Conservation (phyloP, 805 yeast genomes). For the Candida mattraensis region DNA sequence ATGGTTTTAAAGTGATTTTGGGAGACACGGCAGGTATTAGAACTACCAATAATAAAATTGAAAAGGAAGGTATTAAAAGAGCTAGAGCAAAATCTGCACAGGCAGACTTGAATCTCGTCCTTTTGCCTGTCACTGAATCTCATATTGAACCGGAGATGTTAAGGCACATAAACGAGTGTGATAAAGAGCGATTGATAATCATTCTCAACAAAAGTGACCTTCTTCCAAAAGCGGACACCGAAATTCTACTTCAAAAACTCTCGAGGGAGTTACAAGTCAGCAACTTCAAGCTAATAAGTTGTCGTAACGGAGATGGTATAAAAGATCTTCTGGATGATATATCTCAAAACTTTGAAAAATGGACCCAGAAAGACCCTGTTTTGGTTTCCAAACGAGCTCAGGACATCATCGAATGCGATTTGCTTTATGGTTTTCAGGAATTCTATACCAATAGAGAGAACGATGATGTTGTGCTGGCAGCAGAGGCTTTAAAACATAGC, state of each 20-base stretch:
- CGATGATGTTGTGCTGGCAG: conserved; percentile 76
- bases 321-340: conserved; percentile 43
- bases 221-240: conserved; percentile 16
- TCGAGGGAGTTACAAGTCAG: conserved; percentile 29
- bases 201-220: conserved; percentile 66
- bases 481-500: conserved; percentile 71
- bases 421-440: conserved; percentile 69
- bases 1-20: conserved; percentile 78
- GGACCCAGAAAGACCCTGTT: conserved; percentile 56
- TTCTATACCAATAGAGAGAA: conserved; percentile 49
- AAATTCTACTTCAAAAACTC: conserved; percentile 21
- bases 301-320: conserved; percentile 56
- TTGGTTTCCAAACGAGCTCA: conserved; percentile 72
- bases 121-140: conserved; percentile 48
- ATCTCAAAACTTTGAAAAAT: conserved; percentile 1
- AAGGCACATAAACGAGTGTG: conserved; percentile 34
- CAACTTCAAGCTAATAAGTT: conserved; percentile 52
- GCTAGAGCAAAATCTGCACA: conserved; percentile 60
- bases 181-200: conserved; percentile 32
- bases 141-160: conserved; percentile 38
- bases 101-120: conserved; percentile 70
- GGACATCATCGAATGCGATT: conserved; percentile 74
- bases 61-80: conserved; percentile 74
- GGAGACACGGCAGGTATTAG: conserved; percentile 96
- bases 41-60: conserved; percentile 40